Base-by-base conservation (phyloP, 176 grass and related monocot species). In the Hyparrhenia diplandra region DNA sequence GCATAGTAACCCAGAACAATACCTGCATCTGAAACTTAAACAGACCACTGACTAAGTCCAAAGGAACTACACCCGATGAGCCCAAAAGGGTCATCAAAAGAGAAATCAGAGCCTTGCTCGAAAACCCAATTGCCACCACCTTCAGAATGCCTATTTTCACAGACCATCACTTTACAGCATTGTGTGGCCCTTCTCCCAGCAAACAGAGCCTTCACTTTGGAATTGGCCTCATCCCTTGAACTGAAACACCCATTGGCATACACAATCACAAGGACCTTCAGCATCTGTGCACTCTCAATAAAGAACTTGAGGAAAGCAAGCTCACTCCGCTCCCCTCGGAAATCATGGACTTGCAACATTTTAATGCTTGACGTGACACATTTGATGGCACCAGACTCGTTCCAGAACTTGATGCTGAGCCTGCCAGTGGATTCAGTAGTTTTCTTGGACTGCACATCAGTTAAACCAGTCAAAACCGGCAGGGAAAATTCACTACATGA, bases 281-380 rank as follows among this genome's bases (percentile, higher is more conserved):
- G 64, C 21, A 28, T 34, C 63, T 27, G 28, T 4, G 64, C 77
- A 6, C 65, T 80, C 30, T 68, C 13, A 20, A 68, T 49, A 29
- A 80, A 10, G 77, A 68, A 80, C 43, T 68, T 47, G 30, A 80
- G 63, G 21, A 80, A 80, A 20, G 63, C 63, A 23, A 68, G 31
- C 45, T 80, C 77, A 54, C 32, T 65, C 8, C 65, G 41, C 27
- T 55, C 29, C 10, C 67, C 39, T 42, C 12, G n/a, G 67, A 70
- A 70, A 27, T 43, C 67, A 70, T 17, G 39, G 12, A 27, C 54
- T 2, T 20, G 13, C 43, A n/a, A 13, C 45, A 51, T 34, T 1
- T 37, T 68, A 20, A 80, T 24, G 30, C n/a, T 43, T 4, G 34
- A 54, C 29, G 2, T 1, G 42, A 67, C 3, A 1, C 77, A 34